Conservation (phyloP, 2,329 filamentous ascomycete genomes). For the Calcarisporium arbuscula region DNA sequence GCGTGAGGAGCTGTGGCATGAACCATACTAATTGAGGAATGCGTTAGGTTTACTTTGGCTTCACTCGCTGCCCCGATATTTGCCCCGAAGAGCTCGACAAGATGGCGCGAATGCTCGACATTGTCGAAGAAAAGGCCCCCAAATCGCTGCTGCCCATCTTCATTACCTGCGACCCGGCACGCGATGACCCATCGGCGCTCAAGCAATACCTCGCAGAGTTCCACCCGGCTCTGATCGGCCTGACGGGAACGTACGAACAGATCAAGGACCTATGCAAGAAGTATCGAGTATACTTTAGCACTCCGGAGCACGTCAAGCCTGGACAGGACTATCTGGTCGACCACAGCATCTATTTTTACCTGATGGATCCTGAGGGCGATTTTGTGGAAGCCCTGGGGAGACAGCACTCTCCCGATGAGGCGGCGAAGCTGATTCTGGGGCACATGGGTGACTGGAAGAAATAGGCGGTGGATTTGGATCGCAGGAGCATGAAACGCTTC, state of each 20-base stretch:
- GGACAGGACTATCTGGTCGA: slow-evolving; percentile 97
- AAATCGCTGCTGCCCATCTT: slow-evolving; percentile 69
- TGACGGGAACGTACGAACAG: slow-evolving; percentile 90
- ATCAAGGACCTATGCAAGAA: slow-evolving; percentile 92
- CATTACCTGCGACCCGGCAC: slow-evolving; percentile 89
- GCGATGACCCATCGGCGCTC: slow-evolving; percentile 80
- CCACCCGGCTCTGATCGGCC: slow-evolving; percentile 75
- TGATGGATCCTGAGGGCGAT: slow-evolving; percentile 98
- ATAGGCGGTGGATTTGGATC: not conserved
- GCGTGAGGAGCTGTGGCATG: not conserved
- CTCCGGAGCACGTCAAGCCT: slow-evolving; percentile 77
- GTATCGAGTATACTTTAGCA: slow-evolving; percentile 96
- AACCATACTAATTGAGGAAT: slow-evolving; percentile 8
- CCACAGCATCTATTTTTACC: slow-evolving; percentile 98
- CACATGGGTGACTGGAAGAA: slow-evolving; percentile 64
- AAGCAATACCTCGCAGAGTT: slow-evolving; percentile 87
- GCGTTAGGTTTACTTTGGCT: slow-evolving; percentile 89
- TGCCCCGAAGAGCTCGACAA: slow-evolving; percentile 99
- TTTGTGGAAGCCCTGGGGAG: slow-evolving; percentile 95
- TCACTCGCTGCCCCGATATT: slow-evolving; percentile 97
- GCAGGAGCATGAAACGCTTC: not conserved
- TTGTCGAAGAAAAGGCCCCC: slow-evolving; percentile 47
- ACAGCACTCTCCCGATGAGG: slow-evolving; percentile 86
- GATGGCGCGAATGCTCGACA: slow-evolving; percentile 93
- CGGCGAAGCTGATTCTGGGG: slow-evolving; percentile 73